Conservation (phyloP, 306 rosid species). For the Pyrus bretschneideri region DNA sequence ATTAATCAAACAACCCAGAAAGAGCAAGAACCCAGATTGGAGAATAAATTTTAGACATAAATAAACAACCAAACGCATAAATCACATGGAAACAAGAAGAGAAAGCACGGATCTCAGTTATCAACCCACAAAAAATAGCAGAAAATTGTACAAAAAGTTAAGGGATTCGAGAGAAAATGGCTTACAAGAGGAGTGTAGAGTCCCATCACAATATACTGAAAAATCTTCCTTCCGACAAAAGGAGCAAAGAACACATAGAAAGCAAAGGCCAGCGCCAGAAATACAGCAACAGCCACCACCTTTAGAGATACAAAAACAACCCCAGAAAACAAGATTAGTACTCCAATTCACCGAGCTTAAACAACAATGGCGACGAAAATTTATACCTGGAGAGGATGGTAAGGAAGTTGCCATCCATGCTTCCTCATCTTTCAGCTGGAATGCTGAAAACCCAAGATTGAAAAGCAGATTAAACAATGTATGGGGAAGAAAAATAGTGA, state of each 20-base stretch:
- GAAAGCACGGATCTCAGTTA: constrained; percentile 52
- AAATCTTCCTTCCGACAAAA: constrained; percentile 77
- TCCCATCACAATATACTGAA: constrained; percentile 76
- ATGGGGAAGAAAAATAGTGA: constrained; percentile 18
- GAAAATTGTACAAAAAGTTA: neutral
- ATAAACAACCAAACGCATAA: constrained; percentile 17
- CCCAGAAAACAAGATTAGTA: neutral
- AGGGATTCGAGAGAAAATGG: constrained; percentile 13
- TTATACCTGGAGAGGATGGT: constrained; percentile 92
- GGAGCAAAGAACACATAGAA: constrained; percentile 98
- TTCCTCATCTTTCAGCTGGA: constrained; percentile 69
- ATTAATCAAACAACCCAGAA: constrained; percentile 1
- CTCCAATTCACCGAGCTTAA: neutral
- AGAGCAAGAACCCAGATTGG: constrained; percentile 7
- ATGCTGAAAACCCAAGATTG: constrained; percentile 16
- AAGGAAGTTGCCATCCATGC: constrained; percentile 96
- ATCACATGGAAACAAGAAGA: constrained; percentile 26
- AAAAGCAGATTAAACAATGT: constrained; percentile 13
- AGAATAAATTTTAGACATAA: neutral
- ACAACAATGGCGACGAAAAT: neutral
- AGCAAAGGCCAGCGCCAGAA: constrained; percentile 92
- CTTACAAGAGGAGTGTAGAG: constrained; percentile 91
- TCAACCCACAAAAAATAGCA: constrained; percentile 17
- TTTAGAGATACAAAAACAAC: constrained; percentile 16
- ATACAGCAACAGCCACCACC: constrained; percentile 99